Conservation (phyloP, 2,329 filamentous ascomycete species). For the Colletotrichum tofieldiae region DNA sequence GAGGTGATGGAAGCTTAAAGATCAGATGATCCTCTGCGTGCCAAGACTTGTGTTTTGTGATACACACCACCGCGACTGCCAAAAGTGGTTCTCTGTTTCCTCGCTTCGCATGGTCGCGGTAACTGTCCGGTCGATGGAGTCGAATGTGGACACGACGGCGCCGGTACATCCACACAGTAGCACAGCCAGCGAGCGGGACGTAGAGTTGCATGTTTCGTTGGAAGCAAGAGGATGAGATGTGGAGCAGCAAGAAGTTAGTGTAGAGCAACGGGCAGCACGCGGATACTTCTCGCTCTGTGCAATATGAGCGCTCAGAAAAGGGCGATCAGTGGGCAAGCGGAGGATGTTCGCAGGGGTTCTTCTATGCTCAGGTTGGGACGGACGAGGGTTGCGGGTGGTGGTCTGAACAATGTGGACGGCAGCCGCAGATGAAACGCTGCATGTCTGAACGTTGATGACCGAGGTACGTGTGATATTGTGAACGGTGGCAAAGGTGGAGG, state of each 20-base stretch:
- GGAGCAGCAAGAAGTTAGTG: not conserved
- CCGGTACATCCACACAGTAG: not conserved
- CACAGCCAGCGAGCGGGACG: not conserved
- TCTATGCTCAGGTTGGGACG: conserved; percentile 22
- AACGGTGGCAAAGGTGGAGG: conserved; percentile 16
- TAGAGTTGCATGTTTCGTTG: conserved; percentile 30
- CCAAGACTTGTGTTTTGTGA: conserved; percentile 32
- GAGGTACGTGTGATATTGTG: conserved; percentile 22
- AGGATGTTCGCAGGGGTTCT: conserved; percentile 39
- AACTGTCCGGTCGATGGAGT: conserved; percentile 1
- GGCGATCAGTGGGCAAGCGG: conserved; percentile 24
- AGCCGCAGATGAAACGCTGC: conserved; percentile 39
- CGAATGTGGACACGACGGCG: conserved; percentile 7
- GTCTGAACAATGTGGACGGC: conserved; percentile 33
- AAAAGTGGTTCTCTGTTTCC: conserved; percentile 25
- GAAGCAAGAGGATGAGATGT: conserved; percentile 18
- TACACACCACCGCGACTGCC: not conserved
- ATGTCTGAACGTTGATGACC: conserved; percentile 38
- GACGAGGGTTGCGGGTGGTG: conserved; percentile 18
- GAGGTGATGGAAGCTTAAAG: conserved; percentile 42
- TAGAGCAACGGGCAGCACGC: conserved; percentile 14
- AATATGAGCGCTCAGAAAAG: conserved; percentile 10
- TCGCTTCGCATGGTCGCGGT: conserved; percentile 8
- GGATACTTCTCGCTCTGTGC: not conserved
- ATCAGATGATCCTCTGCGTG: conserved; percentile 35